These are phyloP conservation scores for Chaetomiaceae sp. DNA, from an alignment of 2,329 filamentous ascomycete genomes.

Conservation along the genomic window DNA sequence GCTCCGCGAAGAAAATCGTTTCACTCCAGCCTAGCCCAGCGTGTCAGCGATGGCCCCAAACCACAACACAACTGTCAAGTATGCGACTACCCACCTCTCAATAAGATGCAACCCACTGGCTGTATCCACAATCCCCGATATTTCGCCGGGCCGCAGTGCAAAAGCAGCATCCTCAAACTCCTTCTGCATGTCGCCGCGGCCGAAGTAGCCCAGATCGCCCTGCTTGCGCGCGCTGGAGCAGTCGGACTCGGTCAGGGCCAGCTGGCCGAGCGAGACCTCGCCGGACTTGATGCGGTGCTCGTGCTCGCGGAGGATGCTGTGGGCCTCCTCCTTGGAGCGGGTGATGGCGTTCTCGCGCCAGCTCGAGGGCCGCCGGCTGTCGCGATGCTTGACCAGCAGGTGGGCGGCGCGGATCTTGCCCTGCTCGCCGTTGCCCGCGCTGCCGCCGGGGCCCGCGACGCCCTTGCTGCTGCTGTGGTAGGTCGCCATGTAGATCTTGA, in stretches of 20 bases:
- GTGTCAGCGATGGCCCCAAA: neutral
- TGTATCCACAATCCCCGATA: conserved; percentile 84
- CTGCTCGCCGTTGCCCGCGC: conserved; percentile 32
- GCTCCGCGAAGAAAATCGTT: neutral
- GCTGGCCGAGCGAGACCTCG: conserved; percentile 64
- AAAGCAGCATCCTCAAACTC: conserved; percentile 97
- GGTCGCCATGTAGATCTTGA: conserved; percentile 89
- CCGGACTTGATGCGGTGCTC: conserved; percentile 70
- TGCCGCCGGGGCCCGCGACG: conserved; percentile 29
- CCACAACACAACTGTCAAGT: neutral
- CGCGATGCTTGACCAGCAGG: conserved; percentile 86
- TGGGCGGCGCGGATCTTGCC: conserved; percentile 93
- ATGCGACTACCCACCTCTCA: conserved; percentile 59
- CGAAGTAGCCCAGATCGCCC: conserved; percentile 93
- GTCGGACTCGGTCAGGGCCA: conserved; percentile 85
- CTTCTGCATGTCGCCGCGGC: conserved; percentile 93
- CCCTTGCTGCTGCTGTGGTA: conserved; percentile 61
- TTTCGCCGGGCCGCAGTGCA: conserved; percentile 75
- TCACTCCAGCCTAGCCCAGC: conserved; percentile 5
- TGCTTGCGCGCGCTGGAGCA: conserved; percentile 92
- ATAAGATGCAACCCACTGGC: conserved; percentile 94
- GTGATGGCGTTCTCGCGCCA: conserved; percentile 91
- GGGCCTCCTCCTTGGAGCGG: conserved; percentile 79
- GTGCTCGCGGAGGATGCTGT: conserved; percentile 67
- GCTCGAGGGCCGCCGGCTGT: conserved; percentile 81